These are phyloP conservation scores for Mrakia frigida DNA, from an alignment of 768 basidiomycete species.

Conservation along the genomic window DNA sequence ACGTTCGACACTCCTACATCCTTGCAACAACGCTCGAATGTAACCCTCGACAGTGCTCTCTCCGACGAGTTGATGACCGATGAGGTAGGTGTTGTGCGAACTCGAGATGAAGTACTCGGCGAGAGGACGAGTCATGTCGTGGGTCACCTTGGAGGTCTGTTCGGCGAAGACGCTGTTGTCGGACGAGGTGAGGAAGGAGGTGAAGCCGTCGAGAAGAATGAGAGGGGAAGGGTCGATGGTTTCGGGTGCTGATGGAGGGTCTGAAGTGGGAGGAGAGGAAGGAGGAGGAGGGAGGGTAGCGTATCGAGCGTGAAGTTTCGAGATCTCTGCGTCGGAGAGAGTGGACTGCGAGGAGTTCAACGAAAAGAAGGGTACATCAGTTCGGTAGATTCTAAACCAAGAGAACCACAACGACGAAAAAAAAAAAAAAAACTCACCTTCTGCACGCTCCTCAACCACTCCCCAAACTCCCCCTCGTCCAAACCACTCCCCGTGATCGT, in stretches of 20 bases:
- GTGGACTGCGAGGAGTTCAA: background rate
- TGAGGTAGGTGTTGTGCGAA: conserved; percentile 64
- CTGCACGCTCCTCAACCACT: conserved; percentile 55
- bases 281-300: background rate
- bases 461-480: conserved; percentile 48
- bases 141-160: conserved; percentile 55
- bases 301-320: conserved; percentile 17
- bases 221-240: background rate
- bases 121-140: conserved; percentile 84
- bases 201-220: conserved; percentile 62
- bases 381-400: too few species aligned
- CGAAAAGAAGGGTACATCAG: too few species aligned
- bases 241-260: background rate
- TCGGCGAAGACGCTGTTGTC: conserved; percentile 64
- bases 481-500: conserved; percentile 35
- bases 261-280: background rate
- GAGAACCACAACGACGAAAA: background rate
- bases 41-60: conserved; percentile 88
- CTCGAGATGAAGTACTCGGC: conserved; percentile 83
- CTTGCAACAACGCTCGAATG: conserved; percentile 78
- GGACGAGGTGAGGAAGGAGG: conserved; percentile 69
- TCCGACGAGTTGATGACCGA: conserved; percentile 55
- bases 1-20: conserved; percentile 93
- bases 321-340: conserved; percentile 15
- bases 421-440: conserved; percentile 45